These are phyloP conservation scores for Baeospora myosura DNA, from an alignment of 1,284 basidiomycete genomes.

Conservation along the genomic window DNA sequence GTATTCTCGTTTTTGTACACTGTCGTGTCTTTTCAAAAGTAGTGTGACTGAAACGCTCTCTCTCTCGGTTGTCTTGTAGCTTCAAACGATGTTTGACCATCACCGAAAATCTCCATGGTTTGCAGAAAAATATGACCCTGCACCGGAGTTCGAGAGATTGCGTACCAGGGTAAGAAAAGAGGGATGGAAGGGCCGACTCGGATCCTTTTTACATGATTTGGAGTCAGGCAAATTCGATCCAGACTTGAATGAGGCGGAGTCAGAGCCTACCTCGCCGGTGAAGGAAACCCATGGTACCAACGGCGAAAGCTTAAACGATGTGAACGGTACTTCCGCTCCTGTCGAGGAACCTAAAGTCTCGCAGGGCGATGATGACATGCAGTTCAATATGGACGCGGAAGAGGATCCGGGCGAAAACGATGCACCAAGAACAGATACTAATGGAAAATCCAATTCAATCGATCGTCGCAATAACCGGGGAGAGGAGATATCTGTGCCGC, in stretches of 20 bases:
- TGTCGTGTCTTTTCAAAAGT: conserved; percentile 10
- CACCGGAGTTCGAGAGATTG: conserved; percentile 58
- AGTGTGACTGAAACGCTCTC: conserved; percentile 27
- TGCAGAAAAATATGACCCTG: conserved; percentile 84
- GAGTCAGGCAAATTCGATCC: conserved; percentile 80
- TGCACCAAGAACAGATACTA: conserved; percentile 45
- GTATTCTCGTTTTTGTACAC: conserved; percentile 11
- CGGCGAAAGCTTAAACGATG: conserved; percentile 20
- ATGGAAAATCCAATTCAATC: conserved; percentile 45
- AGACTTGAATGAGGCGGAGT: conserved; percentile 52
- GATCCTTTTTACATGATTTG: conserved; percentile 70
- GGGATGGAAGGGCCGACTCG: conserved; percentile 70
- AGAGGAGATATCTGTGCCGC: conserved; percentile 71
- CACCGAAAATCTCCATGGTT: conserved; percentile 92
- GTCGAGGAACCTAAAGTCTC: conserved; percentile 42
- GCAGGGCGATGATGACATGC: conserved; percentile 50
- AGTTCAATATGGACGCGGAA: conserved; percentile 60
- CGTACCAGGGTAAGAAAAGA: conserved; percentile 73
- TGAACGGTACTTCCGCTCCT: conserved; percentile 25
- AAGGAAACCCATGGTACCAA: conserved; percentile 46
- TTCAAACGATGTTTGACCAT: conserved; percentile 87
- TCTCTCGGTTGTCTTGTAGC: conserved; percentile 63
- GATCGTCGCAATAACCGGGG: conserved; percentile 45
- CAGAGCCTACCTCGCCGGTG: conserved; percentile 32
- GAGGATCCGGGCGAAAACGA: conserved; percentile 62